These are phyloP conservation scores for Cercis canadensis DNA, from an alignment of 306 rosid genomes.

Conservation along the genomic window DNA sequence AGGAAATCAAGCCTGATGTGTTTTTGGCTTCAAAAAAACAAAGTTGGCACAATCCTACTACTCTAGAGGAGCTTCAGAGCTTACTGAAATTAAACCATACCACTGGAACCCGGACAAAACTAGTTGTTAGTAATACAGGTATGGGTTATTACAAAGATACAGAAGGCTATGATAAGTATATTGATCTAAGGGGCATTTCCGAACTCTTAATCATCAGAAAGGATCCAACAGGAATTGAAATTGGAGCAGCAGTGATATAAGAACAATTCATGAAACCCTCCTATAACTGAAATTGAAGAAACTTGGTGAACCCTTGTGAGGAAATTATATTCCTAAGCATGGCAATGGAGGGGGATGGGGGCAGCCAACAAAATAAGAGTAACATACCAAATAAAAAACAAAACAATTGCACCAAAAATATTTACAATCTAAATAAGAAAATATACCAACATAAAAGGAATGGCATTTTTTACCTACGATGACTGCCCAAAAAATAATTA, in stretches of 20 bases:
- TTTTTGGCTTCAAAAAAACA: constrained; percentile 48
- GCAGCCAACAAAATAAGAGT: no score
- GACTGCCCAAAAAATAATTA: no score
- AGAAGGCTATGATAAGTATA: constrained; percentile 52
- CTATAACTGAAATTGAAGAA: no score
- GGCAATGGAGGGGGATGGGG: no score
- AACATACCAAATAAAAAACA: no score
- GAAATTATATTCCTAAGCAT: no score
- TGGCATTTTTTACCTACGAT: no score
- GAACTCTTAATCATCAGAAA: constrained; percentile 61
- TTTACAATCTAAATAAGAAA: no score
- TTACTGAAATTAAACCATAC: constrained; percentile 39
- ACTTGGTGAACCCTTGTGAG: no score
- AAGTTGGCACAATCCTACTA: constrained; percentile 69
- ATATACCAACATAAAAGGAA: no score
- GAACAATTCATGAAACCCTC: no score
- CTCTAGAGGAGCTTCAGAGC: constrained; percentile 57
- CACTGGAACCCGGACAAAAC: constrained; percentile 42
- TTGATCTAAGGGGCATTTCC: constrained; percentile 58
- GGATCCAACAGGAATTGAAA: constrained; percentile 62
- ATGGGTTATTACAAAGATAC: constrained; percentile 79
- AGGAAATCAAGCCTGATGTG: constrained; percentile 47
- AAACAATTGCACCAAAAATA: no score
- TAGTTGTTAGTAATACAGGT: constrained; percentile 81
- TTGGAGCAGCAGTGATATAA: constrained; percentile 76